These are phyloP conservation scores for Babesia divergens DNA, from an alignment of 169 alveolate species.

Conservation along the genomic window DNA sequence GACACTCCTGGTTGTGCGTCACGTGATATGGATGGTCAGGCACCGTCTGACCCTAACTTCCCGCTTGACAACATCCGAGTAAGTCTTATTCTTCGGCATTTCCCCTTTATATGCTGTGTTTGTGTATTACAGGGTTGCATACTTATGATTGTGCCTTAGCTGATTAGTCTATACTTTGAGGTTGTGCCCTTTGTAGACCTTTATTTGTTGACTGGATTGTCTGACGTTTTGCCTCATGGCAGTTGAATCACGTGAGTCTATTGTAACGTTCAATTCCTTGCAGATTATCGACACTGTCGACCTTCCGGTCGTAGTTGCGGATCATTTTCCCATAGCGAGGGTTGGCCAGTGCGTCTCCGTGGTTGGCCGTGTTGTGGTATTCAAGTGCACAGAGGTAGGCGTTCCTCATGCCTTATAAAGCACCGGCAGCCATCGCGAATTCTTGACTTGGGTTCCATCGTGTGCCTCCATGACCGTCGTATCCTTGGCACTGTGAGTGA, in stretches of 20 bases:
- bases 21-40: constrained; percentile 1
- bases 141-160: not conserved
- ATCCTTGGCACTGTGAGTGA: constrained; percentile 66
- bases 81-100: not conserved
- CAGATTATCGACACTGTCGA: constrained; percentile 63
- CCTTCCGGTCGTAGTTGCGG: constrained; percentile 48
- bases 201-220: too few relatives aligned
- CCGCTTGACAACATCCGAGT: constrained; percentile 60
- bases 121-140: not conserved
- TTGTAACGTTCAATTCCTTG: too few relatives aligned
- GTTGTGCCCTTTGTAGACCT: too few relatives aligned
- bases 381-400: constrained; percentile 39
- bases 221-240: too few relatives aligned
- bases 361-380: constrained; percentile 43
- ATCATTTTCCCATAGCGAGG: constrained; percentile 30
- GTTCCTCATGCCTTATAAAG: not conserved
- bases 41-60: constrained; percentile 24
- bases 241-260: too few relatives aligned
- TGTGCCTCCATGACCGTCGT: constrained; percentile 49
- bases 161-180: too few relatives aligned
- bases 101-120: not conserved
- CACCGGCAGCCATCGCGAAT: constrained; percentile 2
- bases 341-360: constrained; percentile 42
- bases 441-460: constrained; percentile 65
- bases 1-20: not conserved